Base-by-base conservation (phyloP, 176 grass and related monocot species). In the Panicum miliaceum region DNA sequence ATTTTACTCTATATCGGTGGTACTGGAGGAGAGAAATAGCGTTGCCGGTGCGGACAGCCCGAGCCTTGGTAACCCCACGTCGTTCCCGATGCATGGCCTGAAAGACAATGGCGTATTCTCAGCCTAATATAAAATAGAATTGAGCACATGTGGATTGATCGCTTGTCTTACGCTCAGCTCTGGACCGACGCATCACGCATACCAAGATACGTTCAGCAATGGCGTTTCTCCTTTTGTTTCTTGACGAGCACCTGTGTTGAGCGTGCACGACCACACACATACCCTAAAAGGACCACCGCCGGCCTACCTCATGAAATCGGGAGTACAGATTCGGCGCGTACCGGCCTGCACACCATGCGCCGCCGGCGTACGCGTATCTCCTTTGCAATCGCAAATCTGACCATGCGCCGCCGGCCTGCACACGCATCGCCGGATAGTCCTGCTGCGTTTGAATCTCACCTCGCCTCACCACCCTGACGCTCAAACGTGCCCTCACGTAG, bases 261-360 rank as follows among this genome's bases (percentile, higher is more conserved):
- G 77, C 23, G n/a, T 46, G 34, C 45, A 14, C n/a, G 13, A 18
- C 19, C 27, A 27, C 26, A 27, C 20, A 50, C 57, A 56, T 25
- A 16, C 45, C 69, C 8, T n/a, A n/a, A 36, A 54, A 78, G 78
- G 78, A 26, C 48, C 78, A 58, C 16, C 5, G 61, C 37, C 36
- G 65, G 61, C 76, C 78, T 58, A 81, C 78, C 64, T 71, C 78
- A 87, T 67, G 57, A 36, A 75, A 87, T 37, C 26, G 46, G n/a
- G 34, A 37, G 85, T 87, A 76, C 85, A 75, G 20, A 20, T 36
- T 14, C 78, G 78, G 35, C 70, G 59, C 50, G 16, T 75, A 58
- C 37, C 41, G 27, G 45, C 59, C 23, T 11, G 71, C 61, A 26
- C 6, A 35, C 8, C 78, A 20, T 14, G 79, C 62, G 12, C 81